Evolutionary conservation across 192 early-diverging fungal genomes (phyloP).

Genomic region (Coemansia interrupta): DNA sequence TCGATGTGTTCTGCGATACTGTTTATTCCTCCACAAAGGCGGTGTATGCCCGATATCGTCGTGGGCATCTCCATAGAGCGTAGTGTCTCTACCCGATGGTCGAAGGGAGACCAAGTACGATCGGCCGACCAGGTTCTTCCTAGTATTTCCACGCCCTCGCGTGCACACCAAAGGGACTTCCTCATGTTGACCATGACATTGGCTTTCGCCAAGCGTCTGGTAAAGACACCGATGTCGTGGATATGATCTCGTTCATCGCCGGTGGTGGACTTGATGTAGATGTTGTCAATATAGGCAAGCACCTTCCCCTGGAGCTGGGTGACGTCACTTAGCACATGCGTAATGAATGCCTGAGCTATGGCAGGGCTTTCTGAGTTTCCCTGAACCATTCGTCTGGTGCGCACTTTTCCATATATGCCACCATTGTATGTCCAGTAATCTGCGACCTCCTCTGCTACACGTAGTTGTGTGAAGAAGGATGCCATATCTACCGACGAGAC

Average conservation of each 20-base stretch:
- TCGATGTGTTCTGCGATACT: slow-evolving; percentile 14
- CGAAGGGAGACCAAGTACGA: slow-evolving; percentile 9
- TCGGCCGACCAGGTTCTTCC: background rate
- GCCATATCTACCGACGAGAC: slow-evolving; percentile 10
- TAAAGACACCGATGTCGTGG: slow-evolving; percentile 4
- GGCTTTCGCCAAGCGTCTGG: background rate
- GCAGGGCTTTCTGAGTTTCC: slow-evolving; percentile 21
- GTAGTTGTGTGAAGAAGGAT: slow-evolving; percentile 8
- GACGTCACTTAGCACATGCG: slow-evolving; percentile 2
- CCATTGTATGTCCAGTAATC: slow-evolving; percentile 20
- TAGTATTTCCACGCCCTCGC: slow-evolving; percentile 4
- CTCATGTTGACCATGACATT: slow-evolving; percentile 19
- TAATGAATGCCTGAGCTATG: slow-evolving; percentile 16
- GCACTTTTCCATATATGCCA: background rate
- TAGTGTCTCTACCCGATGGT: slow-evolving; percentile 18
- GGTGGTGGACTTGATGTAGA: slow-evolving; percentile 19
- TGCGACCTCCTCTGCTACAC: background rate
- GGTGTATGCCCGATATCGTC: slow-evolving; percentile 4
- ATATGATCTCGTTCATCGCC: slow-evolving; percentile 10
- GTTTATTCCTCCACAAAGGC: slow-evolving; percentile 20
- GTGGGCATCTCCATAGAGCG: slow-evolving; percentile 10
- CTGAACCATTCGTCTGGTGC: slow-evolving; percentile 18
- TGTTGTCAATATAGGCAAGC: slow-evolving; percentile 37
- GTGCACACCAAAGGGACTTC: slow-evolving; percentile 10
- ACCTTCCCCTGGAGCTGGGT: slow-evolving; percentile 4